Conservation (phyloP, 495 filamentous ascomycete species). For the Xylaria nigripes region DNA sequence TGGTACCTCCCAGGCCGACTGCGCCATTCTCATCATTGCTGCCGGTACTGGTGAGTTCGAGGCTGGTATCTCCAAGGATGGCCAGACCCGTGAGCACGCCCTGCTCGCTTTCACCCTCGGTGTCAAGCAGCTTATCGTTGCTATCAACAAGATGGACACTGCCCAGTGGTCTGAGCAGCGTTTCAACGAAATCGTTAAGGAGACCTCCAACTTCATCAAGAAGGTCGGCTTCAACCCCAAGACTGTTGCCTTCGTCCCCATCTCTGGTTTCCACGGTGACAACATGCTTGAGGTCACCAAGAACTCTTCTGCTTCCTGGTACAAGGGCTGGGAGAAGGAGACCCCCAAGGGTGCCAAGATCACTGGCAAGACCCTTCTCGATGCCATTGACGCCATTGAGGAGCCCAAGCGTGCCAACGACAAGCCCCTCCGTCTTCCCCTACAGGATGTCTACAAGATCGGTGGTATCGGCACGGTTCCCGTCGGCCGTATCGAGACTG, state of each 20-base stretch:
- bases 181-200: slow-evolving; percentile 99
- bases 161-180: slow-evolving; percentile 94
- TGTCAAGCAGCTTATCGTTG: slow-evolving; percentile 99
- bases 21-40: slow-evolving; percentile 99
- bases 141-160: slow-evolving; percentile 99
- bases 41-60: slow-evolving; percentile 99
- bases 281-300: slow-evolving; percentile 92
- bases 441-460: slow-evolving; percentile 99
- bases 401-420: slow-evolving; percentile 85
- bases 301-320: slow-evolving; percentile 86
- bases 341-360: slow-evolving; percentile 74
- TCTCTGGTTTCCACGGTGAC: slow-evolving; percentile 99
- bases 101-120: slow-evolving; percentile 99
- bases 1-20: slow-evolving; percentile 99
- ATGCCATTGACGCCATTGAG: slow-evolving; percentile 97
- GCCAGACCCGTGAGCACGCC: slow-evolving; percentile 99
- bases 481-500: slow-evolving; percentile 99
- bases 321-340: slow-evolving; percentile 99
- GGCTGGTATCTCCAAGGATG: slow-evolving; percentile 99
- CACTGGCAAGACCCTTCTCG: slow-evolving; percentile 94
- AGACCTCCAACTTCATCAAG: slow-evolving; percentile 99
- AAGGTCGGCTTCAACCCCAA: slow-evolving; percentile 99
- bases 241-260: slow-evolving; percentile 94
- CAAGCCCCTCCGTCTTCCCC: slow-evolving; percentile 98
- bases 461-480: slow-evolving; percentile 99